Base-by-base conservation (phyloP, 176 grass and related monocot species). In the Oryza meyeriana region DNA sequence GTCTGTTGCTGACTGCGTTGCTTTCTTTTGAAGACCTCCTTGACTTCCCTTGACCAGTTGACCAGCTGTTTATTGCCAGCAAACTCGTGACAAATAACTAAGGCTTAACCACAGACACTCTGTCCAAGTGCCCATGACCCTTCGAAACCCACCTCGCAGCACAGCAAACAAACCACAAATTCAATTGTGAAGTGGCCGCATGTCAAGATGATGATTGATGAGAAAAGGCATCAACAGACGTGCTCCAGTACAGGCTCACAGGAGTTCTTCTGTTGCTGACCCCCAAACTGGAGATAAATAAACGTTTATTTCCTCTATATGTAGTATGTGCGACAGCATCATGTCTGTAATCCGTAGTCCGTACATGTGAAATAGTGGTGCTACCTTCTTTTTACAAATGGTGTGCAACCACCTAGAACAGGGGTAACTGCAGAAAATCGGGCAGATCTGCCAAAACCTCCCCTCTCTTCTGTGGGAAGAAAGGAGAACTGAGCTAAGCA, bases 361-460 rank as follows among this genome's bases (percentile, higher is more conserved):
- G 12, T 69, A 73, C 74, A 76, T 26, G 41, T 13, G 13, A 68
- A 35, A 55, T 20, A n/a, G n/a, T 59, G 61, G 66, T 52, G 27
- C 27, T 67, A 59, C 14, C 28, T 26, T 61, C 55, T 25, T 69
- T 75, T 74, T 62, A 30, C 18, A 82, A 77, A 38, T 77, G 12
- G 7, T 33, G 31, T 52, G 30, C 79, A 12, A 8, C 52, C 66
- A 62, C 65, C 10, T 12, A 82, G 6, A 80, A 81, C 14, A 52
- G 8, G 71, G 20, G 17, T 11, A 22, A n/a, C 32, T 58, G 27
- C 16, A 24, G 33, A 86, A 74, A 66, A 74, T n/a, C n/a, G n/a
- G n/a, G 16, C 28, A 67, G 10, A 40, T 58, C 32, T 68, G 32
- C 71, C 63, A 13, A 83, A 7, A 70, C 17, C 61, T 13, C 52